Conservation (phyloP, 352 stramenopile species). For the Phytophthora pinifolia region DNA sequence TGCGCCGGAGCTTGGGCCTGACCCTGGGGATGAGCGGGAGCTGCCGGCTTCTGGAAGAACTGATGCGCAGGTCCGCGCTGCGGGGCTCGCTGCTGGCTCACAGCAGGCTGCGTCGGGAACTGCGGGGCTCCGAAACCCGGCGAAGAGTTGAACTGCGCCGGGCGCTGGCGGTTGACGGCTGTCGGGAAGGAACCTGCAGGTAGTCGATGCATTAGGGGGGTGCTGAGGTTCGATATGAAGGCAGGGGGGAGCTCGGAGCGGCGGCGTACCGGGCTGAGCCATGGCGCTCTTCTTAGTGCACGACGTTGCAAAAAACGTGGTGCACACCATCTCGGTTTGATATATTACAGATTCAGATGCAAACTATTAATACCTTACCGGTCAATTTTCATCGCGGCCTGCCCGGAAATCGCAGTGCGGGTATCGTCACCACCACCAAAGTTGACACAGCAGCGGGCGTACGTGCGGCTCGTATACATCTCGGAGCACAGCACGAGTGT, state of each 20-base stretch:
- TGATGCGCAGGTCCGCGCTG: slow-evolving; percentile 47
- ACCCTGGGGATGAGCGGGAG: not conserved
- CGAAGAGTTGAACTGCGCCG: slow-evolving; percentile 28
- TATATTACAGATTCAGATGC: too few species aligned
- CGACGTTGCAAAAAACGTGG: slow-evolving; percentile 19
- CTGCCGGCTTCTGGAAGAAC: slow-evolving; percentile 46
- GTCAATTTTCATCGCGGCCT: too few species aligned
- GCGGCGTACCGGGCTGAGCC: slow-evolving; percentile 30
- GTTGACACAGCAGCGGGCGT: too few species aligned
- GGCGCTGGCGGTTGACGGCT: slow-evolving; percentile 50
- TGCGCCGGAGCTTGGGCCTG: slow-evolving; percentile 3
- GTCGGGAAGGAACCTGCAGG: slow-evolving; percentile 62
- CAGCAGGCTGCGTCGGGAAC: slow-evolving; percentile 37
- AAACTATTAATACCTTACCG: too few species aligned
- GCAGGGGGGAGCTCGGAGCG: not conserved
- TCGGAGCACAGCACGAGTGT: too few species aligned
- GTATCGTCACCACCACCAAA: too few species aligned
- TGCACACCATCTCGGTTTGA: too few species aligned
- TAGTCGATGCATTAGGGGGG: not conserved
- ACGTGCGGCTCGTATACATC: too few species aligned
- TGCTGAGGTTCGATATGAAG: not conserved
- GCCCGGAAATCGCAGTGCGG: too few species aligned
- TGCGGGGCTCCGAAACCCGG: slow-evolving; percentile 27
- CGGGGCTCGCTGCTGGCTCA: slow-evolving; percentile 38
- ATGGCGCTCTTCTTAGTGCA: slow-evolving; percentile 8